These are phyloP conservation scores for Myxozyma neglecta DNA, from an alignment of 805 yeast species.

Conservation along the genomic window DNA sequence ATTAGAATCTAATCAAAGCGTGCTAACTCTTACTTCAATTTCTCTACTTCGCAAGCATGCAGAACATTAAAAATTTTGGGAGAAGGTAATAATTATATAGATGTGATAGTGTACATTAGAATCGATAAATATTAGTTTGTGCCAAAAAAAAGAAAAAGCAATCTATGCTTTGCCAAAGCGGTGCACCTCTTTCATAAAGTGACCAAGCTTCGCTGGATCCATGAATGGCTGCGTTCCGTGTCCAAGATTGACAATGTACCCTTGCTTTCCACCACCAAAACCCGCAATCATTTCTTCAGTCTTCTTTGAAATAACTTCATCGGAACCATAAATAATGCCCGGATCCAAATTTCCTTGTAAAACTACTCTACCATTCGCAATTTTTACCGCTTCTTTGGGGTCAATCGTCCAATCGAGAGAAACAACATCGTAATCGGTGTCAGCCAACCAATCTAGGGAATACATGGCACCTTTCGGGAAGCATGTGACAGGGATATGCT, in stretches of 20 bases:
- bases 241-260: conserved; percentile 92
- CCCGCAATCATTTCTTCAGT: conserved; percentile 86
- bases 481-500: conserved; percentile 78
- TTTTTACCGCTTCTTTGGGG: conserved; percentile 79
- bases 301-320: conserved; percentile 73
- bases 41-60: conserved; percentile 60
- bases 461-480: conserved; percentile 98
- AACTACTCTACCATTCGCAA: conserved; percentile 71
- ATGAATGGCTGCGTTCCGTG: conserved; percentile 98
- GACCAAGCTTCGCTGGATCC: conserved; percentile 86
- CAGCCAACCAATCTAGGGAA: conserved; percentile 81
- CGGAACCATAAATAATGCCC: conserved; percentile 87
- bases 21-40: conserved; percentile 53
- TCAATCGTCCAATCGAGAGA: conserved; percentile 90
- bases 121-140: neutral
- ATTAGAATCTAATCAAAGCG: conserved; percentile 40
- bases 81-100: neutral
- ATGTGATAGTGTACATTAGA: neutral
- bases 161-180: conserved; percentile 19
- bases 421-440: conserved; percentile 79
- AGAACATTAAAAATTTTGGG: conserved; percentile 42
- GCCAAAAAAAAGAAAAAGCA: neutral
- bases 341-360: conserved; percentile 97
- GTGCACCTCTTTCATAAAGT: conserved; percentile 57
- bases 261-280: conserved; percentile 90